Evolutionary conservation across 176 grass and related monocot species (phyloP), one percentile per base, ranked within the genome.

Genomic region (Aegilops umbellulata): DNA sequence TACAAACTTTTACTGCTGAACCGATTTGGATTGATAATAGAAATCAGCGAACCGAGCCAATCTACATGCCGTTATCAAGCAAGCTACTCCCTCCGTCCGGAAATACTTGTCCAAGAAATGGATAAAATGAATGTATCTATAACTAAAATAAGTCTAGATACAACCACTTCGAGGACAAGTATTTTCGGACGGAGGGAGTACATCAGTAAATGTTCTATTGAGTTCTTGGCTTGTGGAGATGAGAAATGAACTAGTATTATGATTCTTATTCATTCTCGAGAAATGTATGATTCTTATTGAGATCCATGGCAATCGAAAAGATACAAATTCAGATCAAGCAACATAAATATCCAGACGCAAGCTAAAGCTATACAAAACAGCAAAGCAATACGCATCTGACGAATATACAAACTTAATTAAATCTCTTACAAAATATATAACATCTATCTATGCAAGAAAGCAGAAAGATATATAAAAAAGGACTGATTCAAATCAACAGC

Each of bases 251-350:
- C 11, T 3, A 8, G 53, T 23, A 30, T 24, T n/a, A n/a, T n/a
- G 38, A 69, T 82, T 55, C 61, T 20, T 69, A 76, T 55, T 71
- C 49, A 58, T 58, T 58, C 19, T 22, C 55, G 20, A 58, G 1
- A 58, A 8, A 58, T 22, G 2, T 14, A 30, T 4, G 39, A 62
- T 86, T 42, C 62, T 20, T 53, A 80, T 57, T 65, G 90, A 85
- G 85, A 91, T 91, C 90, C 86, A 85, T 77, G 41, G 3, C 10
- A 85, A 78, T 46, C 55, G 19, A 67, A 27, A 92, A 60, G 51
- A 26, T 34, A 60, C 26, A 36, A 83, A 89, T 89, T 83, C 60
- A 86, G 75, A 89, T 83, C 26, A 42, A 83, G 55, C 61, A 69
- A 1, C 67, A 76, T 76, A 39, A 82, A 61, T 62, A 79, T 78